Conservation (phyloP, 176 grass and related monocot species). For the Musa acuminata region DNA sequence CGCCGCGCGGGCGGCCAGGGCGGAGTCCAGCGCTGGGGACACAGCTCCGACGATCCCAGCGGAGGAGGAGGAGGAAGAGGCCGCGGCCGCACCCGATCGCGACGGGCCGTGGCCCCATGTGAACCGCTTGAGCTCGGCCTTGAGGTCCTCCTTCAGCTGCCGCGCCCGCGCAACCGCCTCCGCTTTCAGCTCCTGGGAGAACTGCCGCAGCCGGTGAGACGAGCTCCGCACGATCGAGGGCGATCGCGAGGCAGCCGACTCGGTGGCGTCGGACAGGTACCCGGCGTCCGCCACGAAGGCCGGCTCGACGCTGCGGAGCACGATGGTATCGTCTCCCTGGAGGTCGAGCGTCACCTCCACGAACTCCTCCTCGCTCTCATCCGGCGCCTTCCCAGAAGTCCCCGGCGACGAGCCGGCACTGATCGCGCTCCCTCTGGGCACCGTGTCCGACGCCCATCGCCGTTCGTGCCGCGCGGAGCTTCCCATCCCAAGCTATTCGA, state of each 20-base stretch:
- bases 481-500: background rate
- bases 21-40: constrained; percentile 51
- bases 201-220: constrained; percentile 69
- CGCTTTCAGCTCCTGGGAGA: constrained; percentile 84
- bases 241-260: constrained; percentile 37
- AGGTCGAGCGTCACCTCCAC: constrained; percentile 98
- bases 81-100: constrained; percentile 10
- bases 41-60: background rate
- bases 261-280: constrained; percentile 10
- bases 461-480: constrained; percentile 29
- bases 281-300: constrained; percentile 23
- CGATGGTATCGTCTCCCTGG: constrained; percentile 91
- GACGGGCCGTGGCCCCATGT: constrained; percentile 38
- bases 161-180: constrained; percentile 70
- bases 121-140: constrained; percentile 56
- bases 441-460: constrained; percentile 23
- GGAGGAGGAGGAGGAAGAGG: background rate
- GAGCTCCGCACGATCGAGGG: constrained; percentile 77
- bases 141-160: constrained; percentile 78
- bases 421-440: background rate
- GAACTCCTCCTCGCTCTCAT: constrained; percentile 68
- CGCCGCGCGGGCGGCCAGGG: constrained; percentile 59
- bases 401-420: constrained; percentile 52
- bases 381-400: constrained; percentile 35
- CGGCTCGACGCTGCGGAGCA: constrained; percentile 89